phyloP scores from a whole-genome alignment of 2,329 filamentous ascomycete species.

The Xylaria sp. region DNA sequence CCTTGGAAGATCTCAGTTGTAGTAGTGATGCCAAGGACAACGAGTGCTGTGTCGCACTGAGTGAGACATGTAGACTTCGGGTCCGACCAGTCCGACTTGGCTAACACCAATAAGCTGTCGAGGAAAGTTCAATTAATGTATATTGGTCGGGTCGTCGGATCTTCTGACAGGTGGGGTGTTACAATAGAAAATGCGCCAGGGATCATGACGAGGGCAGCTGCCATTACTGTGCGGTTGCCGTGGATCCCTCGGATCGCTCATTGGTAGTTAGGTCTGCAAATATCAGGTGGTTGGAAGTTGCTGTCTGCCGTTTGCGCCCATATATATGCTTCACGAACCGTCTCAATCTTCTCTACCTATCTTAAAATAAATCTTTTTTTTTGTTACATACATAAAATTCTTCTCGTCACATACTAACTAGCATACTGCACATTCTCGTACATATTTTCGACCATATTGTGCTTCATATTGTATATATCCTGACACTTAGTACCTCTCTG shows the following conservation, averaged over 20 bases:
- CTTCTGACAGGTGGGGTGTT: constrained; percentile 10
- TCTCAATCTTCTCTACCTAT: constrained; percentile 11
- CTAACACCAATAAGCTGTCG: constrained; percentile 21
- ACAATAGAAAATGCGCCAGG: neutral
- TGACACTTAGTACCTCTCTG: constrained; percentile 20
- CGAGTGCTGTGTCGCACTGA: constrained; percentile 18
- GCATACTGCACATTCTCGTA: constrained; percentile 28
- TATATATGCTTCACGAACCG: constrained; percentile 19
- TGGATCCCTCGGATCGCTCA: constrained; percentile 19
- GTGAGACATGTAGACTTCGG: constrained; percentile 4
- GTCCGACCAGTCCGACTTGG: neutral
- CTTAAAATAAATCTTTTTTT: too few relatives aligned
- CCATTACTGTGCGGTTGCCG: constrained; percentile 5
- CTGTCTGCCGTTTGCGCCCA: constrained; percentile 33
- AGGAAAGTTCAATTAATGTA: constrained; percentile 8
- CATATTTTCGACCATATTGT: constrained; percentile 10
- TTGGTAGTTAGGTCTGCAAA: constrained; percentile 33
- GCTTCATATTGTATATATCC: constrained; percentile 21
- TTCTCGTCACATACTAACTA: constrained; percentile 15
- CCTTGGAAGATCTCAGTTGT: neutral
- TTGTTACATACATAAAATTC: neutral
- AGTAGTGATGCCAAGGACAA: neutral
- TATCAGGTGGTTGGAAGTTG: constrained; percentile 48
- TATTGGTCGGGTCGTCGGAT: neutral
- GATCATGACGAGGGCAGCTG: constrained; percentile 42